Conservation (phyloP, 108 stramenopile genomes). For the Nitzschia palea region DNA sequence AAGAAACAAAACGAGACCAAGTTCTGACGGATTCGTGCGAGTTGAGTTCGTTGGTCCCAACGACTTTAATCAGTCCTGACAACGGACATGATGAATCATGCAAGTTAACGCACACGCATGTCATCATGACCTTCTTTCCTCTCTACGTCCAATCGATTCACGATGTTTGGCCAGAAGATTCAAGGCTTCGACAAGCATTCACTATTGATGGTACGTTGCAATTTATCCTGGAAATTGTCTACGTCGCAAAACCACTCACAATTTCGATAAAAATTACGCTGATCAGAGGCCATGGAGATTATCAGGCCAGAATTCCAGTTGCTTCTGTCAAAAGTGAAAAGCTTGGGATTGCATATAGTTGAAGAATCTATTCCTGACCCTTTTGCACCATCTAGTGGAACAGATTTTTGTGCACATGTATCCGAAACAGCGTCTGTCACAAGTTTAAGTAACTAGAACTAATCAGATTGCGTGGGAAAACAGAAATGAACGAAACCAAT, state of each 20-base stretch:
- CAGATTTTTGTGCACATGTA: too few species aligned
- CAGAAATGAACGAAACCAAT: too few species aligned
- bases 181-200: conserved; percentile 40
- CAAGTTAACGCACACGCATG: conserved; percentile 24
- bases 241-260: too few species aligned
- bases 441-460: too few species aligned
- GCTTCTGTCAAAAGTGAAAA: conserved; percentile 4
- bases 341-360: neutral
- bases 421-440: too few species aligned
- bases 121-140: conserved; percentile 53
- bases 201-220: conserved; percentile 39
- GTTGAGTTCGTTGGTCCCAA: neutral
- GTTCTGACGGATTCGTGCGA: neutral
- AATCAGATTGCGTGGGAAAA: too few species aligned
- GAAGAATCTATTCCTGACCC: neutral
- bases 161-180: conserved; percentile 67
- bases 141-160: conserved; percentile 60
- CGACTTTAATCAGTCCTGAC: conserved; percentile 1
- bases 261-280: neutral
- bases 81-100: neutral
- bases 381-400: neutral
- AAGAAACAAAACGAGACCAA: too few species aligned
- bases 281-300: conserved; percentile 3
- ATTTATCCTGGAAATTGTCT: too few species aligned
- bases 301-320: conserved; percentile 10